Base-by-base conservation (phyloP, 768 basidiomycete genomes). In the Lentinus tigrinus region DNA sequence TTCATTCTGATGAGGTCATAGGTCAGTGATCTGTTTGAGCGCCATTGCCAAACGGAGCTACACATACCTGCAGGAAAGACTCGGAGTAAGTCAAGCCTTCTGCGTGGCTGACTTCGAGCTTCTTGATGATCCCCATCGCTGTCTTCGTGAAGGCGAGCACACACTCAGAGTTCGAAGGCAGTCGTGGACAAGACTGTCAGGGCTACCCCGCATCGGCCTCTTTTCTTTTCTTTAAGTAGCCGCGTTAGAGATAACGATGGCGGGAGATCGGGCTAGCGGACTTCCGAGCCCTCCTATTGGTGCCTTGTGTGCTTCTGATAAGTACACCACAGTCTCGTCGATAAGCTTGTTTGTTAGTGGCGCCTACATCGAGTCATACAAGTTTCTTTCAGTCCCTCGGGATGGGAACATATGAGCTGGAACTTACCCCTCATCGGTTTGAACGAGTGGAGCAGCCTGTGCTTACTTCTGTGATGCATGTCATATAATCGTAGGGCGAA, bases 31-130 rank as follows among this genome's bases (percentile, higher is more conserved):
- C 46, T 19, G 34, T 36, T 3, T n/a, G n/a, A n/a, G n/a, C n/a
- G n/a, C n/a, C n/a, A n/a, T n/a, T n/a, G n/a, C n/a, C n/a, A n/a
- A n/a, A n/a, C n/a, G n/a, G n/a, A n/a, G n/a, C n/a, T n/a, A n/a
- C 7, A 70, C 78, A 58, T 57, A 86, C 84, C 54, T 78, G 77
- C 64, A 89, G 75, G 69, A 88, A 85, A 52, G 84, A 72, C 67
- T 88, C 77, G 46, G 72, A 74, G 58, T 81, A 77, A 27, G 81
- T 79, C 65, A 85, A 67, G 40, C 78, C 80, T 23, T 81, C 77
- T 19, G 81, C 74, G 63, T 81, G 82, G 53, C 76, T 69, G 49
- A 87, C 79, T 69, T 88, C 85, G 9, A 85, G 65, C 61, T 61
- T 62, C 57, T 62, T 66, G 26, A 66, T 14, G 47, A 68, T 27